Evolutionary conservation across 257 asterid genomes (phyloP).

Genomic region (Plantago elongata): DNA sequence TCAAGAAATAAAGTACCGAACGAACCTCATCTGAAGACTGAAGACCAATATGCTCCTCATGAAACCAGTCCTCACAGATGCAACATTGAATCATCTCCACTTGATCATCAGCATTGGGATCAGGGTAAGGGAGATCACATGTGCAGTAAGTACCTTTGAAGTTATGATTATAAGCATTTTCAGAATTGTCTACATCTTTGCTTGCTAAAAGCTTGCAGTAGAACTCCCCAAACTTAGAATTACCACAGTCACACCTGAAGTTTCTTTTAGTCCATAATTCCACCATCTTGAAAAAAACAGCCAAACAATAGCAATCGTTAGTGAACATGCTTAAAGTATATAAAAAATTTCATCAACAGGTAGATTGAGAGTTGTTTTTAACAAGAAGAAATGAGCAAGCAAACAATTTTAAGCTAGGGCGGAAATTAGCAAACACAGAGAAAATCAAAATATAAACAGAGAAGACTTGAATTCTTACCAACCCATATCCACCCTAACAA

Average conservation of each 20-base stretch:
- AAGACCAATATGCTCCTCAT: constrained; percentile 89
- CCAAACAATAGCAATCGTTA: constrained; percentile 21
- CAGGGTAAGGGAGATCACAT: constrained; percentile 86
- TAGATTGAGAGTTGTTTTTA: neutral
- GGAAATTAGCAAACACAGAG: too few relatives aligned
- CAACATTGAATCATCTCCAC: constrained; percentile 94
- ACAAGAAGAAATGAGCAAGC: neutral
- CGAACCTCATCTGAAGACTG: constrained; percentile 62
- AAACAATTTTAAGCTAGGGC: neutral
- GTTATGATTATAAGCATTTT: constrained; percentile 76
- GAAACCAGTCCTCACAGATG: constrained; percentile 98
- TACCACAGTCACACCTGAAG: constrained; percentile 97
- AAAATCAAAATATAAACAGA: too few relatives aligned
- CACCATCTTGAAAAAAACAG: constrained; percentile 51
- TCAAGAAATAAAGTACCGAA: constrained; percentile 7
- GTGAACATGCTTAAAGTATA: constrained; percentile 10
- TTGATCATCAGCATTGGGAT: constrained; percentile 91
- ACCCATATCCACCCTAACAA: neutral
- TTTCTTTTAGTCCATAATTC: constrained; percentile 98
- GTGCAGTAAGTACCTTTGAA: constrained; percentile 94
- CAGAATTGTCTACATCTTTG: constrained; percentile 73
- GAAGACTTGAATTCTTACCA: neutral
- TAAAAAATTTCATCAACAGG: neutral
- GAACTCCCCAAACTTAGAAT: constrained; percentile 84
- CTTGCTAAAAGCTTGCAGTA: constrained; percentile 79